A percentile compares a stretch with the other conserved stretches of the same genome.
Evolutionary conservation across 129 eudicot genomes (phyloP).

Genomic region (Dittrichia graveolens): DNA sequence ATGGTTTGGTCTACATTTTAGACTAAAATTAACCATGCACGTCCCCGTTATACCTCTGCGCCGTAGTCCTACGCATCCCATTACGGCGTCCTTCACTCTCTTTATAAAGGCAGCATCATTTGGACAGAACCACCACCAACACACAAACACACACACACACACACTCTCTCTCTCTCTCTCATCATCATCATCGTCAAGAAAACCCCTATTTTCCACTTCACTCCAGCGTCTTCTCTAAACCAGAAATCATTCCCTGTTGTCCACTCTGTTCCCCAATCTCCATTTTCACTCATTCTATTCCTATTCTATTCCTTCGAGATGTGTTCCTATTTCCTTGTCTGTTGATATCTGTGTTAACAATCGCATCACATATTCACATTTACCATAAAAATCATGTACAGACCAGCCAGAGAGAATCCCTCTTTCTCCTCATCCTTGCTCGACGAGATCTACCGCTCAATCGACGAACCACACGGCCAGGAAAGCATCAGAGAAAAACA

Average conservation of each 20-base stretch:
- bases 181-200: conserved; percentile 28
- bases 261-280: conserved; percentile 39
- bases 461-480: conserved; percentile 49
- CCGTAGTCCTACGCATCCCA: conserved; percentile 4
- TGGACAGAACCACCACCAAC: conserved; percentile 24
- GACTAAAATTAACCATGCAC: neutral
- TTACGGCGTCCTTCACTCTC: conserved; percentile 21
- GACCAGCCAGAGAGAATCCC: conserved; percentile 34
- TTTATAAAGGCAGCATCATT: conserved; percentile 40
- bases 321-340: conserved; percentile 8
- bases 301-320: conserved; percentile 26
- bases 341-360: neutral
- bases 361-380: conserved; percentile 1
- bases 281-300: conserved; percentile 34
- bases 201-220: conserved; percentile 43
- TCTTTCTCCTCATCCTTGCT: conserved; percentile 90
- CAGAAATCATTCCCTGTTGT: conserved; percentile 39
- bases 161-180: conserved; percentile 20
- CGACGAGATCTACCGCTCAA: conserved; percentile 81
- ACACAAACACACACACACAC: neutral
- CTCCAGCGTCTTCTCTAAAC: conserved; percentile 32
- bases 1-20: neutral
- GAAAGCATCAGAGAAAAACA: conserved; percentile 36
- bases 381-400: conserved; percentile 28
- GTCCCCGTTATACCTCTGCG: neutral